These are phyloP conservation scores for Arthrocladium fulminans DNA, from an alignment of 2,329 filamentous ascomycete genomes.

Conservation along the genomic window DNA sequence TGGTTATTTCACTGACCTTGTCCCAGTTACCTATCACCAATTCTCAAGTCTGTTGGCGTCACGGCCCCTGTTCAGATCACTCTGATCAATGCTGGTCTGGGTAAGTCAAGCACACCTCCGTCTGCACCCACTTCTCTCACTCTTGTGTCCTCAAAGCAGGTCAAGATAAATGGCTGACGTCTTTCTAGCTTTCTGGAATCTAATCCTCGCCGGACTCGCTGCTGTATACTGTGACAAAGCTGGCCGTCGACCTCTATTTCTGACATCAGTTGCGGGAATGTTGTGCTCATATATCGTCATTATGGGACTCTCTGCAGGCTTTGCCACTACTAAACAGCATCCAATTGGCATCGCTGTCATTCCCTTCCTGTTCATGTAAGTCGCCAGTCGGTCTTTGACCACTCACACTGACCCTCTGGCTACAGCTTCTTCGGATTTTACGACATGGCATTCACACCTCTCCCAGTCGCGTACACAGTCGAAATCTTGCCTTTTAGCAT, in stretches of 20 bases:
- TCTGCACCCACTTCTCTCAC: too few species aligned
- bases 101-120: too few species aligned
- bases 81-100: conserved; percentile 17
- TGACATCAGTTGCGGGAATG: conserved; percentile 22
- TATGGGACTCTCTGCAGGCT: conserved; percentile 23
- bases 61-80: conserved; percentile 14
- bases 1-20: too few species aligned
- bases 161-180: too few species aligned
- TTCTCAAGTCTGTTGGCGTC: conserved; percentile 20
- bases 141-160: too few species aligned
- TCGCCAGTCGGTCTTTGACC: too few species aligned
- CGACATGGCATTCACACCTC: conserved; percentile 28
- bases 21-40: conserved; percentile 17
- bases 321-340: conserved; percentile 12
- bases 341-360: conserved; percentile 24
- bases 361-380: conserved; percentile 25
- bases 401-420: too few species aligned
- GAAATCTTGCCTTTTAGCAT: conserved; percentile 43
- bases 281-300: conserved; percentile 19
- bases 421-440: too few species aligned
- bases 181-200: conserved; percentile 24
- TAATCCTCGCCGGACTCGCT: conserved; percentile 18
- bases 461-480: conserved; percentile 32
- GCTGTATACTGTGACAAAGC: conserved; percentile 22
- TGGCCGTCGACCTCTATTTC: conserved; percentile 22